Base-by-base conservation (phyloP, 202 grass and related monocot genomes). In the Digitaria exilis region DNA sequence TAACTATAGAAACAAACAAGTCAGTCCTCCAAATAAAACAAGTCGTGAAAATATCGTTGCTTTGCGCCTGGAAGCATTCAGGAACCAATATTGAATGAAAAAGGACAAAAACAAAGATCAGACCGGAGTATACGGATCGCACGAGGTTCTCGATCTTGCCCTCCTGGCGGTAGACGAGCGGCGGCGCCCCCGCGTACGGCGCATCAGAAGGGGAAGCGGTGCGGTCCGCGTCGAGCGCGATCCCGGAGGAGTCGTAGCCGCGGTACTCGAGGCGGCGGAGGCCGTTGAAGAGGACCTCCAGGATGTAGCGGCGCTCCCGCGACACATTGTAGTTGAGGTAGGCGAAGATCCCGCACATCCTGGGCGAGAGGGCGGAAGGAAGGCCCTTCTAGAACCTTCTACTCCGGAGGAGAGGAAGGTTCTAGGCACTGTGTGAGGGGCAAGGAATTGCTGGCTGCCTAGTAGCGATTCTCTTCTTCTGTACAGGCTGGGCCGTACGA, bases 321-420 rank as follows among this genome's bases (percentile, higher is more conserved):
- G 60, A 85, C 80, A 90, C 93, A 76, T 94, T 98, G 82, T 96
- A 96, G 81, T 98, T 98, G 87, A 98, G 89, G 85, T 96, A 98
- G 2, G 96, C 96, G 73, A 98, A 98, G 76, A 98, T 98, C 81
- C 96, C 96, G 75, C 96, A 98, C 96, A 98, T 98, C 75, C 52
- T 82, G 24, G 12, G 8, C 16, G 16, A 5, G 7, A n/a, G 22
- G 44, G 44, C 44, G 43, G 6, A 12, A 7, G 4, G 37, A 39
- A 39, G 37, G 34, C 4, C 1, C 44, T 81, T 76, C 42, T 54
- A 45, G 81, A 55, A n/a, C 10, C 0, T 48, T 71, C 25, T 17
- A 52, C 13, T 51, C 14, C 9, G 6, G 46, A 2, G 45, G 60
- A 16, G 35, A 35, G 24, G 10, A 24, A 59, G 56, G 56, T 28